Base-by-base conservation (phyloP, 129 eudicot genomes). In the Arctium lappa region DNA sequence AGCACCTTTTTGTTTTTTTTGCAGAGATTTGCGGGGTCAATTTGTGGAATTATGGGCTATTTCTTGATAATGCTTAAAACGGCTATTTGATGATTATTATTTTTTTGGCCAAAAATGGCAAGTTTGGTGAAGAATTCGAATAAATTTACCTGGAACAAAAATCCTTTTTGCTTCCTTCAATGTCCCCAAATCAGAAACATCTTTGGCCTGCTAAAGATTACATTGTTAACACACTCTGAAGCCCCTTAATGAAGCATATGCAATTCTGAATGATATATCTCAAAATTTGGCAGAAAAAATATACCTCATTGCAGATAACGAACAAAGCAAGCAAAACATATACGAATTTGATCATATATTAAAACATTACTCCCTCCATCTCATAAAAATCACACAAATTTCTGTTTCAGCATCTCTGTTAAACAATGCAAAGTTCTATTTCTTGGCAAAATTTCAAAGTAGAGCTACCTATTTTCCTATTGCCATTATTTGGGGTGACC, bases 141-240 rank as follows among this genome's bases (percentile, higher is more conserved):
- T 69, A 16, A 66, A 63, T 33, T 79, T 85, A 94, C 98, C 97
- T 75, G 98, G 98, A 82, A 94, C 91, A 84, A 94, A 94, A 38
- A 94, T 75, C 84, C 83, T 92, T 79, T 94, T 91, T 80, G 97
- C 98, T 82, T 84, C 94, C 90, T 94, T 94, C 74, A 94, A 75
- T 7, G 97, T 83, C 56, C 98, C 98, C n/a, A 94, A 74, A 85
- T 91, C 97, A 29, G 96, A 84, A 80, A 94, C 91, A 88, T 94
- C 98, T 78, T 92, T 78, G 46, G 98, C 98, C 98, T 94, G 92
- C 73, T 11, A 77, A 39, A 69, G 4, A 27, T 79, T n/a, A 70
- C 60, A 74, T 3, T 11, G 37, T 37, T 22, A 46, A 39, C 76
- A 37, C 71, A 72, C 22, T 48, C 32, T 87, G 82, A 68, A 84